A percentile compares a stretch with the other conserved stretches of the same genome.
Conservation (phyloP, 2,329 filamentous ascomycete genomes). For the Colletotrichum liaoningense region DNA sequence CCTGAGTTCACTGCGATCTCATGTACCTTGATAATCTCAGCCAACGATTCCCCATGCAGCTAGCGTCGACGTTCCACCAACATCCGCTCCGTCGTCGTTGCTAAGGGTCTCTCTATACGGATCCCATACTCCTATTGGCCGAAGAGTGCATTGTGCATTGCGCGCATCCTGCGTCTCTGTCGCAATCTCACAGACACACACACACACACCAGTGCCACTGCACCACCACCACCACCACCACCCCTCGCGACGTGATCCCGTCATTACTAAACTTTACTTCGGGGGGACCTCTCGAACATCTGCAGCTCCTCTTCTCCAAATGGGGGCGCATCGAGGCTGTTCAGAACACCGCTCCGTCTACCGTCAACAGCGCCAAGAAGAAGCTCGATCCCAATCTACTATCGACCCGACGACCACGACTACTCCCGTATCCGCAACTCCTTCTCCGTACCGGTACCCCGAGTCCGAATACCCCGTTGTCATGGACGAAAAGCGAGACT, state of each 20-base stretch:
- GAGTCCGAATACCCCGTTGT: not conserved
- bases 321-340: conserved; percentile 13
- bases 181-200: conserved; percentile 16
- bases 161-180: conserved; percentile 19
- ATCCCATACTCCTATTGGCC: not conserved
- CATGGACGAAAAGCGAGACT: conserved; percentile 37
- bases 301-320: conserved; percentile 4
- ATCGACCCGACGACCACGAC: not conserved
- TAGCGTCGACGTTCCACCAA: conserved; percentile 19
- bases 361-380: not conserved
- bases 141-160: not conserved
- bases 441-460: conserved; percentile 1
- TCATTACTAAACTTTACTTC: conserved; percentile 25
- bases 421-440: not conserved
- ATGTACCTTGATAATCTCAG: not conserved
- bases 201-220: not conserved
- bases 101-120: not conserved
- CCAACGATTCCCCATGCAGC: not conserved
- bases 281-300: not conserved
- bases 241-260: conserved; percentile 20
- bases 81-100: not conserved
- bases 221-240: not conserved
- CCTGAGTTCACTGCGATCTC: fast-evolving
- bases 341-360: conserved; percentile 15
- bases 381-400: not conserved